Base-by-base conservation (phyloP, 306 rosid species). In the Phaseolus lunatus region DNA sequence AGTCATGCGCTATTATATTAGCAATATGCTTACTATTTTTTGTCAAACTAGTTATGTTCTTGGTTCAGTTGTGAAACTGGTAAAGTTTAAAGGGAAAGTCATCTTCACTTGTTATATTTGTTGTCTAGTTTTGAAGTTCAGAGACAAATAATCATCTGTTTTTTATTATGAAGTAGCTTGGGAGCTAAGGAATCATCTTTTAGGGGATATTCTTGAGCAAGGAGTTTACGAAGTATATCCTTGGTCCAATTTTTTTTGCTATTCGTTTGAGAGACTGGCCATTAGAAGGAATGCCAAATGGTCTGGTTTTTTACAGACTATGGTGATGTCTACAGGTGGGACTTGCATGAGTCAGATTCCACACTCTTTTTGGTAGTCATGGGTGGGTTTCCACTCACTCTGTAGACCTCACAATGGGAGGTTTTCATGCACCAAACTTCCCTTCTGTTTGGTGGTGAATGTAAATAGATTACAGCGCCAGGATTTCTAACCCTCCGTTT, bases 81-180 rank as follows among this genome's bases (percentile, higher is more conserved):
- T 70, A 49, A 61, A 35, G 41, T 26, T 63, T 41, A 39, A 27
- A 71, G 52, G 58, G 31, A n/a, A 59, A 61, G 49, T 9, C 49
- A 61, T 65, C 23, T 44, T 53, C n/a, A 5, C 23, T 31, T 67
- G 24, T 45, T 44, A 80, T 57, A 57, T 67, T 74, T 53, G 18
- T 74, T 67, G 16, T 57, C 27, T 45, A 43, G 33, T 80, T 56
- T 75, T 52, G 48, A 53, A 65, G 37, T 65, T 76, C 33, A 16
- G 37, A 53, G 67, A 76, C 56, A 70, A 66, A 44, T 63, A 39
- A 44, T 65, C 18, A 37, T 54, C 18, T 67, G 6, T 22, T 67
- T 64, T 72, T 61, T 26, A 20, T 15, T 62, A 29, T 44, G 43
- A 65, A 73, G 62, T 47, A 27, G 43, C 69, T 15, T 19, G 47